Conservation (phyloP, 2,329 filamentous ascomycete genomes). For the Arthrocladium fulminans region DNA sequence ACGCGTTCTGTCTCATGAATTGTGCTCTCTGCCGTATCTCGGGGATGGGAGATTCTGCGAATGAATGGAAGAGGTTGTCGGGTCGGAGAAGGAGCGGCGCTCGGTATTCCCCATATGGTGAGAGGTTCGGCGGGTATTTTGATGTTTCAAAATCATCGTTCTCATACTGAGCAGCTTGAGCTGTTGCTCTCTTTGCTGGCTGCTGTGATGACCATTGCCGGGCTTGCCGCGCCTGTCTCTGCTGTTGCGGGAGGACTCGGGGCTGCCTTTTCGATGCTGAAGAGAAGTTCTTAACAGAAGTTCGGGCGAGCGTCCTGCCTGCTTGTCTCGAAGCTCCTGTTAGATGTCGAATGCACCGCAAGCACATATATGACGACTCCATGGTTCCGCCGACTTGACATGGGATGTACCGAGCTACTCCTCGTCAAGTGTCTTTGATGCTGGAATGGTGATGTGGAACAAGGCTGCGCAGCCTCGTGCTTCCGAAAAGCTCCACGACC, state of each 20-base stretch:
- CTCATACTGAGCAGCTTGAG: constrained; percentile 8
- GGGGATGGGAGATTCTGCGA: constrained; percentile 77
- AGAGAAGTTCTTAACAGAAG: constrained; percentile 7
- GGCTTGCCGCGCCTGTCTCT: constrained; percentile 13
- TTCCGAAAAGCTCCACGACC: too few species aligned
- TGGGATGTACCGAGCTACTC: neutral
- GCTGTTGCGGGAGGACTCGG: constrained; percentile 9
- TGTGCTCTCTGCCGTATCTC: constrained; percentile 80
- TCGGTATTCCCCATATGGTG: constrained; percentile 22
- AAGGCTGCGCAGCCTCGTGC: neutral
- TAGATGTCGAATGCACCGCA: constrained; percentile 7
- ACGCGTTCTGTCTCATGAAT: constrained; percentile 86
- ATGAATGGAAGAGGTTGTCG: constrained; percentile 88
- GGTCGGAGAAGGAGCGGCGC: constrained; percentile 47
- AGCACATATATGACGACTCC: constrained; percentile 10
- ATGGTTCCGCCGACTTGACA: neutral
- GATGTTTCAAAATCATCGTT: constrained; percentile 20
- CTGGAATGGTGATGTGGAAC: neutral
- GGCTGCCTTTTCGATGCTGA: constrained; percentile 8
- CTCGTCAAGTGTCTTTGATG: neutral
- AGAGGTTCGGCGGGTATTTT: constrained; percentile 13
- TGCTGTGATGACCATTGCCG: constrained; percentile 2
- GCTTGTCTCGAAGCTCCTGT: constrained; percentile 1
- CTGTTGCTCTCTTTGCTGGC: constrained; percentile 13
- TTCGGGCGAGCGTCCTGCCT: neutral